Conservation (phyloP, 768 basidiomycete genomes). For the Tulasnella sp. region DNA sequence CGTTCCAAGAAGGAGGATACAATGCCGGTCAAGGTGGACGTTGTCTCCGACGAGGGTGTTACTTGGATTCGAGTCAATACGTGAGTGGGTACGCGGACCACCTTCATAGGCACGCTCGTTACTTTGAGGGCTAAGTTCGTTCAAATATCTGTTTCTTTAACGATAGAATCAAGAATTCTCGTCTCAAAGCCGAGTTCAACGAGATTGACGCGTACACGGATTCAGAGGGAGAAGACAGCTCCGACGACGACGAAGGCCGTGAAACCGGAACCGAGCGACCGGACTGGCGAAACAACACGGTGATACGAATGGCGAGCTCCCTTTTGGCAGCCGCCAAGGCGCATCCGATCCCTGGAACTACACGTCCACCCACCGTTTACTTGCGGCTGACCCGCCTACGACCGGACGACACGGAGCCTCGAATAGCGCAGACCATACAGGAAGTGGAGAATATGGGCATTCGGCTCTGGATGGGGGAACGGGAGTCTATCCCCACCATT, state of each 20-base stretch:
- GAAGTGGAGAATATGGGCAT: conserved; percentile 51
- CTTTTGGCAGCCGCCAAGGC: conserved; percentile 52
- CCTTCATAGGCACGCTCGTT: background rate
- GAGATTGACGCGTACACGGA: conserved; percentile 68
- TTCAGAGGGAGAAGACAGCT: conserved; percentile 25
- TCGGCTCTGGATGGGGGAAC: conserved; percentile 52
- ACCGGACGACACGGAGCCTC: conserved; percentile 29
- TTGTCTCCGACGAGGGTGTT: conserved; percentile 62
- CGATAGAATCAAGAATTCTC: conserved; percentile 59
- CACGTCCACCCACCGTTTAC: conserved; percentile 31
- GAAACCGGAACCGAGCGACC: conserved; percentile 25
- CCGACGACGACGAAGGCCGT: conserved; percentile 19
- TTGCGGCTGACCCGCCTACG: conserved; percentile 58
- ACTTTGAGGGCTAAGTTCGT: background rate
- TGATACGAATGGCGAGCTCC: conserved; percentile 56
- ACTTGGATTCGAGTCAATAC: conserved; percentile 82
- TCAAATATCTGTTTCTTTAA: background rate
- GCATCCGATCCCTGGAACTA: conserved; percentile 34
- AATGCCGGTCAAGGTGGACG: conserved; percentile 54
- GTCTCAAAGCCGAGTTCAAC: conserved; percentile 66
- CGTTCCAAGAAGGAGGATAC: conserved; percentile 7
- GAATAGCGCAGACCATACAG: conserved; percentile 50
- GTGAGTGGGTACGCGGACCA: conserved; percentile 35
- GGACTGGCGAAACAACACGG: conserved; percentile 36
- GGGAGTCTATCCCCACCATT: conserved; percentile 17